These are phyloP conservation scores for Zarea fungicola DNA, from an alignment of 2,329 filamentous ascomycete genomes.

Conservation along the genomic window DNA sequence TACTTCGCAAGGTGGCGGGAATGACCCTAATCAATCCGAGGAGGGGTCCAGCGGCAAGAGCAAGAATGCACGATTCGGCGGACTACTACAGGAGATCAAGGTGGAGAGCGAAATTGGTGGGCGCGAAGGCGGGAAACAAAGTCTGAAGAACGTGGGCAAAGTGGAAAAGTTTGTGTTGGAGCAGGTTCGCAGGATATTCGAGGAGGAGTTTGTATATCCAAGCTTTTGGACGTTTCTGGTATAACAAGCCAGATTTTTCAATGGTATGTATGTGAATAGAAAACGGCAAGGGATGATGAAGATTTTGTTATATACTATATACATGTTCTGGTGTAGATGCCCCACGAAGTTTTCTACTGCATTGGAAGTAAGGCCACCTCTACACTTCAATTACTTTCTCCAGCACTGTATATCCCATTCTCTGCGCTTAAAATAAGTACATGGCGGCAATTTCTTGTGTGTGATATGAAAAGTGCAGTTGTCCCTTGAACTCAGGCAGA, in stretches of 20 bases:
- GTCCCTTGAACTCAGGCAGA: no score
- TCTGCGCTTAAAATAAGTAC: no score
- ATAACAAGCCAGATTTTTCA: constrained; percentile 32
- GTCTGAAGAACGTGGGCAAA: constrained; percentile 96
- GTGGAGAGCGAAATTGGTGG: constrained; percentile 98
- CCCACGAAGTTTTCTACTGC: no score
- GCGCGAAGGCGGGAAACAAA: constrained; percentile 85
- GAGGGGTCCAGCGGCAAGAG: constrained; percentile 19
- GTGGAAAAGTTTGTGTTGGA: constrained; percentile 96
- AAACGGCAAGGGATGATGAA: not conserved
- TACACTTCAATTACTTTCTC: no score
- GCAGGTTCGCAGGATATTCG: constrained; percentile 93
- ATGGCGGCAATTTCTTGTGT: no score
- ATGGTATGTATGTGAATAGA: not conserved
- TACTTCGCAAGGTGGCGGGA: not conserved
- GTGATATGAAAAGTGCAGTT: no score
- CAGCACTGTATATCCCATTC: no score
- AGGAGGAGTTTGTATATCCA: constrained; percentile 97
- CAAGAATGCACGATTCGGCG: constrained; percentile 49
- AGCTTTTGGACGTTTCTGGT: constrained; percentile 98
- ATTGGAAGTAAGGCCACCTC: not conserved
- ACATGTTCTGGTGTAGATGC: not conserved
- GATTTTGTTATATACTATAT: not conserved
- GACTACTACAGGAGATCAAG: constrained; percentile 82
- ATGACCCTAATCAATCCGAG: constrained; percentile 17